phyloP scores from a whole-genome alignment of 1,284 basidiomycete genomes.

The Ustilago tritici region DNA sequence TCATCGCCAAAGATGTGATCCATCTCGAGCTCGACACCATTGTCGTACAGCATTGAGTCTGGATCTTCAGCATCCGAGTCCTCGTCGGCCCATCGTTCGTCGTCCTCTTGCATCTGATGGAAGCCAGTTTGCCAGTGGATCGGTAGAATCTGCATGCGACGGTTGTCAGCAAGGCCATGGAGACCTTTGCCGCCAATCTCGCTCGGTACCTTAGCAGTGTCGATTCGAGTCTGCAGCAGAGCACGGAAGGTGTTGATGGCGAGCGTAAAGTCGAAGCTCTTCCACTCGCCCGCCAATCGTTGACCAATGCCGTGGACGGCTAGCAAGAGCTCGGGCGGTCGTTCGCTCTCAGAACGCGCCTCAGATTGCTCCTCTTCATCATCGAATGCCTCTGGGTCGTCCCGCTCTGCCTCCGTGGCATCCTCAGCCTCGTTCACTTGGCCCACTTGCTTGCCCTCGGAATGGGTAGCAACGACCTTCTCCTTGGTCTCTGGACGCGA shows the following conservation, averaged over 20 bases:
- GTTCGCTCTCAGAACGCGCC: conserved; percentile 27
- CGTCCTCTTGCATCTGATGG: conserved; percentile 68
- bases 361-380: conserved; percentile 46
- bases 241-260: conserved; percentile 56
- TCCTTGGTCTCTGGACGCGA: conserved; percentile 15
- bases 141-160: conserved; percentile 73
- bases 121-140: conserved; percentile 74
- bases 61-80: conserved; percentile 46
- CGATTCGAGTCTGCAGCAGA: conserved; percentile 53
- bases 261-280: conserved; percentile 54
- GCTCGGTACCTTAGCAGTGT: conserved; percentile 47
- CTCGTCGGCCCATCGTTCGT: conserved; percentile 70
- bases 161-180: conserved; percentile 43
- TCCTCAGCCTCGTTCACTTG: conserved; percentile 17
- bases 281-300: conserved; percentile 56
- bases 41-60: conserved; percentile 52
- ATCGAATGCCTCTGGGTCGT: conserved; percentile 50
- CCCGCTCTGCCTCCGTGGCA: conserved; percentile 32
- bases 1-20: conserved; percentile 54
- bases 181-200: conserved; percentile 58
- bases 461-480: not conserved
- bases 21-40: conserved; percentile 70
- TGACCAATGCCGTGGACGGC: conserved; percentile 66
- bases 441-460: conserved; percentile 8
- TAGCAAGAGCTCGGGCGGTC: conserved; percentile 40